Evolutionary conservation across 345 rosid species (phyloP).

Genomic region (Zanthoxylum bungeanum): DNA sequence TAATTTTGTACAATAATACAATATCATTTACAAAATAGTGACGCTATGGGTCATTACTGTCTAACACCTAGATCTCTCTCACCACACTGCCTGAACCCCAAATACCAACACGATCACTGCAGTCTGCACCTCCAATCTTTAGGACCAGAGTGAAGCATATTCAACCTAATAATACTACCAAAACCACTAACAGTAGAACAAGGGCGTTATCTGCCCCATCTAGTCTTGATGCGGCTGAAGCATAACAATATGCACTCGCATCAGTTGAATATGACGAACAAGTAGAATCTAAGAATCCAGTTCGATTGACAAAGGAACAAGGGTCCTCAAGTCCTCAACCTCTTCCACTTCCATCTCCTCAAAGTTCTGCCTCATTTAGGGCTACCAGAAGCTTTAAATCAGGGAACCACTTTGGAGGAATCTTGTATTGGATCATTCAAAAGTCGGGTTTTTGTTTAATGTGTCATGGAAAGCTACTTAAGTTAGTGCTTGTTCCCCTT

Average conservation of each 20-base stretch:
- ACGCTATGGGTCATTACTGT: no score
- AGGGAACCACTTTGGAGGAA: conserved; percentile 84
- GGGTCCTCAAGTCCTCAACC: conserved; percentile 64
- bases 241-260: conserved; percentile 66
- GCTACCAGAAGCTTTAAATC: conserved; percentile 65
- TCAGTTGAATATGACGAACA: conserved; percentile 53
- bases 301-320: conserved; percentile 40
- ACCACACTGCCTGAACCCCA: conserved; percentile 82
- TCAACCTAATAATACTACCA: conserved; percentile 28
- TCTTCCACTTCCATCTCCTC: conserved; percentile 88
- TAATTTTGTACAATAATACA: no score
- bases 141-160: conserved; percentile 77
- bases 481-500: conserved; percentile 42
- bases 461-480: conserved; percentile 83
- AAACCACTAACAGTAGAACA: conserved; percentile 37
- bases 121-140: conserved; percentile 96
- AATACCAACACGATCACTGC: conserved; percentile 56
- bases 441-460: conserved; percentile 53
- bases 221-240: conserved; percentile 81
- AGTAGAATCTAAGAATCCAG: conserved; percentile 55
- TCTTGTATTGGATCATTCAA: conserved; percentile 61
- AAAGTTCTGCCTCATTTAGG: conserved; percentile 48
- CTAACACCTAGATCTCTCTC: no score
- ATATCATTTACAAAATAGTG: no score
- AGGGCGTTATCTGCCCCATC: conserved; percentile 86